phyloP scores from a whole-genome alignment of 345 rosid species.

The Salix brachista region DNA sequence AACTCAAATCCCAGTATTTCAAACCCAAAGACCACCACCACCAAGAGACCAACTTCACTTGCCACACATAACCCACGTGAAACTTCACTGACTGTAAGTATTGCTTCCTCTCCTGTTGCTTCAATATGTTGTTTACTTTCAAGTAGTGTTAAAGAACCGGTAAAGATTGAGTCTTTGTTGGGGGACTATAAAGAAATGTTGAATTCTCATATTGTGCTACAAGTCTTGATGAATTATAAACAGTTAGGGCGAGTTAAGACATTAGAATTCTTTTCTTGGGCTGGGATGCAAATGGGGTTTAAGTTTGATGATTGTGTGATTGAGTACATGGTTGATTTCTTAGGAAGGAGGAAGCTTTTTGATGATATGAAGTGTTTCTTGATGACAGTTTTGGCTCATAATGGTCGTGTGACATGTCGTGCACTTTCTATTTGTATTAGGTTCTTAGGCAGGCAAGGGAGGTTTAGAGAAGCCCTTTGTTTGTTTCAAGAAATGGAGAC shows the following conservation, averaged over 20 bases:
- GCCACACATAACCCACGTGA: too few relatives aligned
- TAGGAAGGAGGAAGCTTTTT: conserved; percentile 40
- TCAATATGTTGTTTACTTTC: conserved; percentile 24
- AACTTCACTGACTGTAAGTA: too few relatives aligned
- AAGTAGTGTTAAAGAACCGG: background rate
- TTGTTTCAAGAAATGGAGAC: conserved; percentile 35
- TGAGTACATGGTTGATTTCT: conserved; percentile 34
- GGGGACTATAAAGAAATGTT: conserved; percentile 20
- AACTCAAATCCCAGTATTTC: too few relatives aligned
- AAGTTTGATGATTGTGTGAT: conserved; percentile 28
- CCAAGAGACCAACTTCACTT: too few relatives aligned
- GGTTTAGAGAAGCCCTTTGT: conserved; percentile 31
- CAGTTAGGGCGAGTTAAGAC: conserved; percentile 32
- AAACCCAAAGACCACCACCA: too few relatives aligned
- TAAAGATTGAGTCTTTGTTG: conserved; percentile 18
- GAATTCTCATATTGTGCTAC: conserved; percentile 24
- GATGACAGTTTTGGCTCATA: conserved; percentile 16
- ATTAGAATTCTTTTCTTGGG: conserved; percentile 34
- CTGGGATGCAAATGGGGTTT: conserved; percentile 31
- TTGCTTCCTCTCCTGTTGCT: conserved; percentile 6
- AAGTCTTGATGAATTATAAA: conserved; percentile 31
- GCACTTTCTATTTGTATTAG: conserved; percentile 30
- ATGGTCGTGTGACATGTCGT: conserved; percentile 23
- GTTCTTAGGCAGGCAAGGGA: conserved; percentile 36
- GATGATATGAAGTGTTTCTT: conserved; percentile 33